A percentile compares a stretch with the other conserved stretches of the same genome.
Evolutionary conservation across 176 grass and related monocot species (phyloP).

Genomic region (Cymbopogon citratus): DNA sequence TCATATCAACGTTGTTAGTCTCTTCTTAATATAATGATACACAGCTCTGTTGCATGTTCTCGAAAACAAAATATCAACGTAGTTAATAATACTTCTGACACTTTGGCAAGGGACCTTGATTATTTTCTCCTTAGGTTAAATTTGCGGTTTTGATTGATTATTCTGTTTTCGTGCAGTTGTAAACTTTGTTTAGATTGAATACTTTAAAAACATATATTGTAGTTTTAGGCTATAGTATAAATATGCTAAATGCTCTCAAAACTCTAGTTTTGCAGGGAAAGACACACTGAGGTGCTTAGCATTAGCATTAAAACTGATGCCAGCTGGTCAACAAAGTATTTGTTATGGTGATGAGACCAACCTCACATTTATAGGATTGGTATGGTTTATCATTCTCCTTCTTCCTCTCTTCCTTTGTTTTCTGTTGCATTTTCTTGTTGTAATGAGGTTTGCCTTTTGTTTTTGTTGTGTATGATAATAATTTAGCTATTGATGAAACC

Average conservation of each 20-base stretch:
- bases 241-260: constrained; percentile 24
- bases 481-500: constrained; percentile 26
- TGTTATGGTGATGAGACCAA: constrained; percentile 73
- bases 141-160: background rate
- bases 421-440: background rate
- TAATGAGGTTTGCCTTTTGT: background rate
- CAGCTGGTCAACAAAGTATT: constrained; percentile 80
- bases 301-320: constrained; percentile 91
- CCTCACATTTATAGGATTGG: constrained; percentile 97
- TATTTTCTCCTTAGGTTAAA: background rate
- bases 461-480: constrained; percentile 22
- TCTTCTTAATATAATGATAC: background rate
- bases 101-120: background rate
- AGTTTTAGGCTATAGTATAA: background rate
- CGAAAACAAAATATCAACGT: background rate
- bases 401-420: constrained; percentile 3
- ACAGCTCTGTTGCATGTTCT: background rate
- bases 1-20: constrained; percentile 3
- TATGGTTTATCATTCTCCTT: constrained; percentile 38
- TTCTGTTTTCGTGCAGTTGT: background rate
- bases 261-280: constrained; percentile 95
- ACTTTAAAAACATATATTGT: background rate
- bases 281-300: constrained; percentile 88
- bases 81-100: background rate
- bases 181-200: background rate